Conservation (phyloP, 345 rosid species). For the Salix viminalis region DNA sequence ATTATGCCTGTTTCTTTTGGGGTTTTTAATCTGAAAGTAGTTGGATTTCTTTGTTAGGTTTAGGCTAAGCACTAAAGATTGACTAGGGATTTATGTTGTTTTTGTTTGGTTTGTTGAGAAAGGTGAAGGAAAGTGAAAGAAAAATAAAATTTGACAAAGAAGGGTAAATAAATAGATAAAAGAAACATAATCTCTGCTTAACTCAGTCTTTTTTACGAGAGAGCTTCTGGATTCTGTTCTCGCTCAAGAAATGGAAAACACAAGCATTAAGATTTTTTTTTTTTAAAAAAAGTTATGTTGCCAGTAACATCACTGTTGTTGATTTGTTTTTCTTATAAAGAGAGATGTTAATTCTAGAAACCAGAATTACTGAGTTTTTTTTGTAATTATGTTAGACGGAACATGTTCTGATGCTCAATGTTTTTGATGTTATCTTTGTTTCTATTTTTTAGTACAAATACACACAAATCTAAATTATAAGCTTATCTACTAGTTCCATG, state of each 20-base stretch:
- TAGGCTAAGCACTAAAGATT: background rate
- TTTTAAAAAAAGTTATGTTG: background rate
- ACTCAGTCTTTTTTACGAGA: background rate
- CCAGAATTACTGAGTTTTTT: background rate
- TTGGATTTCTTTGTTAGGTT: conserved; percentile 1
- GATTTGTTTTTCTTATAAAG: background rate
- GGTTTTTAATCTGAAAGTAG: background rate
- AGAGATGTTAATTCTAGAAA: background rate
- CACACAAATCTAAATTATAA: background rate
- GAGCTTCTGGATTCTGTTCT: background rate
- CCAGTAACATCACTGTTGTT: background rate
- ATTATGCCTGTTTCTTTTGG: background rate
- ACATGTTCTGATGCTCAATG: background rate
- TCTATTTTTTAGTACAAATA: background rate
- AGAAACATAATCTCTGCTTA: background rate
- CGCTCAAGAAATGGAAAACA: background rate
- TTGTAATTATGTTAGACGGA: background rate
- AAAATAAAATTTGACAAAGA: background rate
- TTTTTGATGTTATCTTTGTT: background rate
- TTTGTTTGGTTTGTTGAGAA: background rate
- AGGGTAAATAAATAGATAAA: background rate
- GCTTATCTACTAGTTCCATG: background rate
- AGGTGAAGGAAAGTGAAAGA: background rate
- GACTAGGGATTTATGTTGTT: background rate
- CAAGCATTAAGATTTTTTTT: background rate